These are phyloP conservation scores for Candida nemodendra DNA, from an alignment of 805 yeast genomes.

Conservation along the genomic window DNA sequence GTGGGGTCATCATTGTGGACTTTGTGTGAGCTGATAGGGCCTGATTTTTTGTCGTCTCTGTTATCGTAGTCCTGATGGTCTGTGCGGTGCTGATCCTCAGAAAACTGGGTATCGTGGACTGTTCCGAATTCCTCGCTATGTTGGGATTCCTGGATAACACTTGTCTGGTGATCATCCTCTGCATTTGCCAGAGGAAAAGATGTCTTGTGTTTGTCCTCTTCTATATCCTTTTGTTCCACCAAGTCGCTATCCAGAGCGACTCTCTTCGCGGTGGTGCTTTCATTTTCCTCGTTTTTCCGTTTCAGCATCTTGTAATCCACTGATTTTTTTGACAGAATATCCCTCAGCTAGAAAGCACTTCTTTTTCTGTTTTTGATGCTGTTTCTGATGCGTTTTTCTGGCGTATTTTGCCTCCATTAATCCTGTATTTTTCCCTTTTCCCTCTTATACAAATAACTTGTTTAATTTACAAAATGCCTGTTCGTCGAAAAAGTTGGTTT, in stretches of 20 bases:
- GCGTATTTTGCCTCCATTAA: too few relatives aligned
- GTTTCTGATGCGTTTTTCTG: too few relatives aligned
- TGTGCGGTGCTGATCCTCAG: neutral
- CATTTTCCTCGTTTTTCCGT: slow-evolving; percentile 67
- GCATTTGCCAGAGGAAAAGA: slow-evolving; percentile 35
- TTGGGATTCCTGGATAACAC: slow-evolving; percentile 1
- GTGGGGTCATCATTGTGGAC: slow-evolving; percentile 50
- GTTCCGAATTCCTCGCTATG: neutral
- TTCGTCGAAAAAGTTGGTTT: neutral
- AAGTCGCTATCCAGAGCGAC: slow-evolving; percentile 70
- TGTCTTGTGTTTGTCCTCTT: slow-evolving; percentile 41
- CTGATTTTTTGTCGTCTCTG: slow-evolving; percentile 7
- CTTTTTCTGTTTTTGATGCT: too few relatives aligned
- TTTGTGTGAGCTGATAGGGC: slow-evolving; percentile 23
- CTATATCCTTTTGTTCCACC: slow-evolving; percentile 41
- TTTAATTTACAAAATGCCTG: neutral
- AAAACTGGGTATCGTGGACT: neutral
- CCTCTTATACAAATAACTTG: too few relatives aligned
- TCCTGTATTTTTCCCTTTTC: too few relatives aligned
- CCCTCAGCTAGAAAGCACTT: too few relatives aligned
- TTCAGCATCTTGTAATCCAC: slow-evolving; percentile 40
- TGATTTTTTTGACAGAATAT: too few relatives aligned
- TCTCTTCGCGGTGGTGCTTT: slow-evolving; percentile 57
- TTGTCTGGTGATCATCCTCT: slow-evolving; percentile 1
- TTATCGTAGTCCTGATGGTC: slow-evolving; percentile 8